Conservation (phyloP, 345 rosid genomes). For the Brassica nigra region DNA sequence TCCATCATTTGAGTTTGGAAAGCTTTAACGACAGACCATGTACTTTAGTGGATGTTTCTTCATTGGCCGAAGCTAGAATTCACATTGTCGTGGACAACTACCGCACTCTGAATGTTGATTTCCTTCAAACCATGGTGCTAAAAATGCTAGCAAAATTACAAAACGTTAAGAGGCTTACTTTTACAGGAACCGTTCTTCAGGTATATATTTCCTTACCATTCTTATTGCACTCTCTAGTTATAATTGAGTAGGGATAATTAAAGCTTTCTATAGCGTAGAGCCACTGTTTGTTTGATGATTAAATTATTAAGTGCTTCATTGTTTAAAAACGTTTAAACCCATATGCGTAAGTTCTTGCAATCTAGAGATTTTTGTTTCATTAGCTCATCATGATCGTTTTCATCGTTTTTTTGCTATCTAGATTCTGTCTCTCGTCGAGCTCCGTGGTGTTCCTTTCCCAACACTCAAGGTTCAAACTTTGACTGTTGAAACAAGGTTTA, state of each 20-base stretch:
- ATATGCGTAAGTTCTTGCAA: neutral
- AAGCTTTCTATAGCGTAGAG: too few relatives aligned
- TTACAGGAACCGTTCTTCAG: slow-evolving; percentile 1
- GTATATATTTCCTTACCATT: neutral
- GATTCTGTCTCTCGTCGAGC: slow-evolving; percentile 12
- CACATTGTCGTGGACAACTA: neutral
- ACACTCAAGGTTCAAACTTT: slow-evolving; percentile 4
- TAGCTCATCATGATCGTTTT: neutral
- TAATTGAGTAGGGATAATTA: too few relatives aligned
- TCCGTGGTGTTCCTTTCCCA: slow-evolving; percentile 7
- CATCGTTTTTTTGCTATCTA: neutral
- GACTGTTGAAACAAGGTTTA: neutral
- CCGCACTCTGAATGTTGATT: neutral
- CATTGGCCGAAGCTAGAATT: neutral
- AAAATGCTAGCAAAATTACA: neutral
- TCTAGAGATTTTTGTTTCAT: neutral
- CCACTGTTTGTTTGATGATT: too few relatives aligned
- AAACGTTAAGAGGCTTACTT: slow-evolving; percentile 19
- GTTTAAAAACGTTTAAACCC: too few relatives aligned
- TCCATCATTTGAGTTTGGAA: neutral
- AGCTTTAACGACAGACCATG: neutral
- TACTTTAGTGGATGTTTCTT: neutral
- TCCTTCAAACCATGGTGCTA: neutral
- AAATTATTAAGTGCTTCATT: too few relatives aligned
- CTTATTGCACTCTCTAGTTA: too few relatives aligned